Evolutionary conservation across 129 eudicot genomes (phyloP).

Genomic region (Tagetes patula): DNA sequence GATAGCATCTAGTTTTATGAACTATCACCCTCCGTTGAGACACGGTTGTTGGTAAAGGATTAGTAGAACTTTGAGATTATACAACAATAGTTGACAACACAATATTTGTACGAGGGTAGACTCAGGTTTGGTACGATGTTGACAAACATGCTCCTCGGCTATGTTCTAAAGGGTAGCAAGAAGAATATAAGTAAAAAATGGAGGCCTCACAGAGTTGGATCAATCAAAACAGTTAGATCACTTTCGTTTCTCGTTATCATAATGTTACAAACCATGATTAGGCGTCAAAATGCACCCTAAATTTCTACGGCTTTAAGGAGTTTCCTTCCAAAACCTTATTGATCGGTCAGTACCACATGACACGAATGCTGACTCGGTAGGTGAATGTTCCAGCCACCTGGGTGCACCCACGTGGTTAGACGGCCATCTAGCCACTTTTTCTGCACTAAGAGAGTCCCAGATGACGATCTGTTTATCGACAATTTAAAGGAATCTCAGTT

Average conservation of each 20-base stretch:
- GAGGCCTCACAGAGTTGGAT: not conserved
- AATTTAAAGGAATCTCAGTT: not conserved
- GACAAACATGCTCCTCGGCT: not conserved
- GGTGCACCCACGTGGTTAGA: slow-evolving; percentile 79
- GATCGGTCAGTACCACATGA: slow-evolving; percentile 83
- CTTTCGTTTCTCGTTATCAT: not conserved
- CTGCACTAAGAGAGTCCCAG: slow-evolving; percentile 88
- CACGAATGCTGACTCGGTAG: slow-evolving; percentile 64
- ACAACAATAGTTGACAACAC: too few relatives aligned
- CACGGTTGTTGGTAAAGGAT: too few relatives aligned
- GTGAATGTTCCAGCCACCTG: slow-evolving; percentile 85
- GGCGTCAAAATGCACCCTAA: not conserved
- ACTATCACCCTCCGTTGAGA: too few relatives aligned
- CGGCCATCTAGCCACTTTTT: slow-evolving; percentile 74
- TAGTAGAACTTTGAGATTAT: not conserved
- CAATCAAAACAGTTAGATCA: not conserved
- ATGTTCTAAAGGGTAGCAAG: not conserved
- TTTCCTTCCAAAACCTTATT: slow-evolving; percentile 72
- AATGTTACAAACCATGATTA: slow-evolving; percentile 18
- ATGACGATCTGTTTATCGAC: slow-evolving; percentile 54
- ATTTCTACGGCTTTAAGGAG: slow-evolving; percentile 31
- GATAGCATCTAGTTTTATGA: too few relatives aligned
- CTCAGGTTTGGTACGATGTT: not conserved
- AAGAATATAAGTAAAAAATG: not conserved
- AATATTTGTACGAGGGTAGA: not conserved